These are phyloP conservation scores for Thraustochytrium sp. DNA, from an alignment of 352 stramenopile species.

Conservation along the genomic window DNA sequence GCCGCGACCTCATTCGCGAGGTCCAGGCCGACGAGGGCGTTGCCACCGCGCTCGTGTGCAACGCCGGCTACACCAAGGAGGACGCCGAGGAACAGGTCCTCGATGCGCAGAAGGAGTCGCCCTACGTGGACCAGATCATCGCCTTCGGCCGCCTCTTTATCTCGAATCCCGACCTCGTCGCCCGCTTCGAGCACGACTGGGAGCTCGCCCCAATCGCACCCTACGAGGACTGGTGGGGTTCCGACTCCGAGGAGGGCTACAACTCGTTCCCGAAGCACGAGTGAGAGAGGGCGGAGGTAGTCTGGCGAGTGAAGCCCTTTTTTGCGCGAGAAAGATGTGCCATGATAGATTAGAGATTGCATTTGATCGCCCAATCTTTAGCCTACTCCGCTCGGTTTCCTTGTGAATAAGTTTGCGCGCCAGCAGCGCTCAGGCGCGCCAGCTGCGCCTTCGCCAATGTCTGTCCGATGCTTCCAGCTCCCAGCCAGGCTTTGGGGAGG, in stretches of 20 bases:
- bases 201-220: conserved; percentile 53
- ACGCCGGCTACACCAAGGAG: conserved; percentile 51
- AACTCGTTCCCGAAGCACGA: too few species aligned
- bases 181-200: conserved; percentile 55
- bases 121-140: conserved; percentile 47
- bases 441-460: too few species aligned
- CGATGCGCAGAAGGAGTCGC: conserved; percentile 53
- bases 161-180: conserved; percentile 65
- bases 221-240: conserved; percentile 51
- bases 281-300: too few species aligned
- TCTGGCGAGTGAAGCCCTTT: conserved; percentile 30
- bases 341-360: too few species aligned
- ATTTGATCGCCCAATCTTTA: too few species aligned
- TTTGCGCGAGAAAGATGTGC: not conserved
- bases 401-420: too few species aligned
- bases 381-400: too few species aligned
- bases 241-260: too few species aligned
- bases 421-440: too few species aligned
- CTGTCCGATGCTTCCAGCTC: too few species aligned
- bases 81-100: conserved; percentile 52
- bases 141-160: conserved; percentile 66
- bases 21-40: conserved; percentile 18
- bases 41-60: conserved; percentile 52
- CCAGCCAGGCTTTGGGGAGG: too few species aligned
- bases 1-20: conserved; percentile 47